Conservation (phyloP, 345 rosid species). For the Noccaea caerulescens region DNA sequence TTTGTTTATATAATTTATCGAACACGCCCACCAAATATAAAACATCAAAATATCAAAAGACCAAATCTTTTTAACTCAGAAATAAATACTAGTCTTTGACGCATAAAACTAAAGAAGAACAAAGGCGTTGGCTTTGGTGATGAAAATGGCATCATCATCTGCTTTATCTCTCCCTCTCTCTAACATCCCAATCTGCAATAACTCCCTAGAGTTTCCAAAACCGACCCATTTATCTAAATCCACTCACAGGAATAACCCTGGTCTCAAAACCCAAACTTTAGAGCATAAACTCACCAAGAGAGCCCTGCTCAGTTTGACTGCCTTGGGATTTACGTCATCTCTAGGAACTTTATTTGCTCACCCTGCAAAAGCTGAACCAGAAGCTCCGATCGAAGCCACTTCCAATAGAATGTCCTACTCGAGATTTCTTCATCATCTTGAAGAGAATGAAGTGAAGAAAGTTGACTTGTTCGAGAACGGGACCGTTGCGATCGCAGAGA, state of each 20-base stretch:
- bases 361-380: constrained; percentile 63
- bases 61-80: background rate
- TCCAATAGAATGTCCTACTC: constrained; percentile 67
- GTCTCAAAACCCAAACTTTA: constrained; percentile 32
- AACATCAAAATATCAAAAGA: background rate
- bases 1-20: constrained; percentile 19
- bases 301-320: constrained; percentile 48
- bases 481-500: constrained; percentile 65
- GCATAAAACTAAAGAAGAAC: constrained; percentile 10
- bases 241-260: constrained; percentile 37
- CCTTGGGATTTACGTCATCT: constrained; percentile 44
- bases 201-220: constrained; percentile 48
- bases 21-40: background rate
- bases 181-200: constrained; percentile 49
- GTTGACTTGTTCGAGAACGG: constrained; percentile 82
- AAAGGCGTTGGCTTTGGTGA: background rate
- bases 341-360: constrained; percentile 29
- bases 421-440: constrained; percentile 62
- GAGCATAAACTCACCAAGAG: constrained; percentile 49
- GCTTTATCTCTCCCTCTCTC: constrained; percentile 53
- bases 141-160: constrained; percentile 40
- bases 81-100: background rate
- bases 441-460: constrained; percentile 61
- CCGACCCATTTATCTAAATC: constrained; percentile 41
- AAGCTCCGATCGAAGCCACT: constrained; percentile 52